Evolutionary conservation across 2,329 filamentous ascomycete species (phyloP), one percentile per base, ranked within the genome.

Genomic region (Fonsecaea pugnacius): DNA sequence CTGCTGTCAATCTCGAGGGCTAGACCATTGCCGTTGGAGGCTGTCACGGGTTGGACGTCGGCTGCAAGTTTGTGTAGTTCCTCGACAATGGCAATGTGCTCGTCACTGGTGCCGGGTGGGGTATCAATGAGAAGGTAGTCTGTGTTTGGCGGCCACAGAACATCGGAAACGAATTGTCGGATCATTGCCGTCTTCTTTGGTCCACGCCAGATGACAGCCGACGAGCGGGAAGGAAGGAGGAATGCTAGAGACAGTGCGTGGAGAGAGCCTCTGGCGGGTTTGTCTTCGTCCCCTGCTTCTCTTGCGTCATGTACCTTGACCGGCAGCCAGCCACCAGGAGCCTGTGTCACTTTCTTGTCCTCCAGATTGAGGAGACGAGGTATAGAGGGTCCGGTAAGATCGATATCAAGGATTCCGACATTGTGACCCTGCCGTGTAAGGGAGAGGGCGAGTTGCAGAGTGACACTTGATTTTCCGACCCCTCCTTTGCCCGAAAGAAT

Each of bases 111-210:
- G 2, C 95, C 95, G 0, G 95, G 95, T 12, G 95, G 95, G 2
- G 95, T 99, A 77, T 99, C 95, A 73, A 99, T 91, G 64, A 99
- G 85, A 0, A 99, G 83, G 74, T 91, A 98, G 75, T 98, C 94
- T n/a, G 91, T 86, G 27, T 89, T 85, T 60, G 87, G 85, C 0
- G 82, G 85, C 95, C 95, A 98, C 33, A 91, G 83, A 4, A 97
- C 93, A 73, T 97, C 93, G 1, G 91, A 90, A 32, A 99, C 82
- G 75, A 99, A 99, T 76, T 99, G 95, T 46, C 93, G 88, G 64
- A 99, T 92, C 95, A 99, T 99, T 57, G 95, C 95, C 4, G 95
- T 99, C 81, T 99, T 99, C 79, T 99, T 99, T 2, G 95, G 95
- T 0, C 95, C 95, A 59, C 95, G 87, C 95, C 95, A 99, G 43